phyloP scores from a whole-genome alignment of 768 basidiomycete genomes.

The Leucocoprinus birnbaumii region DNA sequence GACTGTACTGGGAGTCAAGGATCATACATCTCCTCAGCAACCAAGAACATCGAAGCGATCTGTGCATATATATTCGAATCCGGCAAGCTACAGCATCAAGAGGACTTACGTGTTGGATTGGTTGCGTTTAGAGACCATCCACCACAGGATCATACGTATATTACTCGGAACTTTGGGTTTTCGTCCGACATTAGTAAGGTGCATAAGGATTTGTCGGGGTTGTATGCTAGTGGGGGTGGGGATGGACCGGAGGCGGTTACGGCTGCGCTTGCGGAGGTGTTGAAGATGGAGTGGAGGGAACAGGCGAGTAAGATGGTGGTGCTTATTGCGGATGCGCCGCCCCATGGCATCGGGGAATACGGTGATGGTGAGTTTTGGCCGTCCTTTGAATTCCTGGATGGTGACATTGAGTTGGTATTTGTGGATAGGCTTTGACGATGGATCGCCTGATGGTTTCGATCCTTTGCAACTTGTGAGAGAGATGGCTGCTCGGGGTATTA shows the following conservation, averaged over 20 bases:
- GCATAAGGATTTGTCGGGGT: slow-evolving; percentile 74
- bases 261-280: slow-evolving; percentile 81
- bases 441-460: slow-evolving; percentile 92
- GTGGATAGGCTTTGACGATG: slow-evolving; percentile 80
- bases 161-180: slow-evolving; percentile 93
- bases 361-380: slow-evolving; percentile 74
- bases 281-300: slow-evolving; percentile 89
- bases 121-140: slow-evolving; percentile 97
- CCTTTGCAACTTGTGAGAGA: slow-evolving; percentile 81
- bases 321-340: slow-evolving; percentile 95
- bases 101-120: slow-evolving; percentile 90
- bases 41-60: slow-evolving; percentile 95
- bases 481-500: slow-evolving; percentile 92
- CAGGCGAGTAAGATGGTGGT: slow-evolving; percentile 94
- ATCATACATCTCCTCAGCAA: slow-evolving; percentile 89
- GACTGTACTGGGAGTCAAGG: slow-evolving; percentile 94
- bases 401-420: not conserved
- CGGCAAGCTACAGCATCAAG: slow-evolving; percentile 80
- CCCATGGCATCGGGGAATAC: slow-evolving; percentile 96
- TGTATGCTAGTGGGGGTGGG: slow-evolving; percentile 89
- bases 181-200: slow-evolving; percentile 88
- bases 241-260: slow-evolving; percentile 98
- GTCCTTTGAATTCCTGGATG: slow-evolving; percentile 3
- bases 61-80: slow-evolving; percentile 94
- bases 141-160: slow-evolving; percentile 94